Conservation (phyloP, 129 eudicot genomes). For the Centrapalus pauciflorus region DNA sequence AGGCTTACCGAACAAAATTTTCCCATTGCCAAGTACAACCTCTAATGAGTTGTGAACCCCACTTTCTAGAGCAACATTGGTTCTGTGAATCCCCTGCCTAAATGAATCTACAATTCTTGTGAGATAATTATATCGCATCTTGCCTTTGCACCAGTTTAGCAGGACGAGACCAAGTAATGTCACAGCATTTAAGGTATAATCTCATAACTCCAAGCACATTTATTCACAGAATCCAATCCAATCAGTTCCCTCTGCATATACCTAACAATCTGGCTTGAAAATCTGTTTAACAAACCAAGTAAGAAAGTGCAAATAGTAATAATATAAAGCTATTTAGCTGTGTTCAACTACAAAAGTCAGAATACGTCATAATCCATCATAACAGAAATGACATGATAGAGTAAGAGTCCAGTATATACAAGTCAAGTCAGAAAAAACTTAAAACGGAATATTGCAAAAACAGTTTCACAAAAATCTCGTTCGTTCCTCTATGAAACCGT, state of each 20-base stretch:
- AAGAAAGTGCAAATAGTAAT: neutral
- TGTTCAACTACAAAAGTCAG: neutral
- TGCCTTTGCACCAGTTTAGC: conserved; percentile 23
- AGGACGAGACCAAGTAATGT: conserved; percentile 6
- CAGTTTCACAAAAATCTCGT: no score
- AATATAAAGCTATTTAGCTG: neutral
- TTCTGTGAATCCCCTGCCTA: conserved; percentile 43
- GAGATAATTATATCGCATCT: conserved; percentile 66
- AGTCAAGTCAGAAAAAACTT: neutral
- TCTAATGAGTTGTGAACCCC: conserved; percentile 40
- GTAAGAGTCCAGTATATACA: neutral
- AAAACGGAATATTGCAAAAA: neutral
- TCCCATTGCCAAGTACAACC: conserved; percentile 45
- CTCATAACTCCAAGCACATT: conserved; percentile 54
- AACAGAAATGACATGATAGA: neutral
- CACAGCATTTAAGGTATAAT: conserved; percentile 25
- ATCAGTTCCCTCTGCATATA: neutral
- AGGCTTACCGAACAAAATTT: conserved; percentile 45
- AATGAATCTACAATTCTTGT: conserved; percentile 43
- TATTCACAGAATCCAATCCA: conserved; percentile 17
- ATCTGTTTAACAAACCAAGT: neutral
- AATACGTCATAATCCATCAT: neutral
- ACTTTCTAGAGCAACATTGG: conserved; percentile 38
- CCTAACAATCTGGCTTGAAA: neutral
- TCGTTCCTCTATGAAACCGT: neutral